These are phyloP conservation scores for Thermomucor indicae-seudaticae DNA, from an alignment of 371 early-diverging fungal genomes.

Conservation along the genomic window DNA sequence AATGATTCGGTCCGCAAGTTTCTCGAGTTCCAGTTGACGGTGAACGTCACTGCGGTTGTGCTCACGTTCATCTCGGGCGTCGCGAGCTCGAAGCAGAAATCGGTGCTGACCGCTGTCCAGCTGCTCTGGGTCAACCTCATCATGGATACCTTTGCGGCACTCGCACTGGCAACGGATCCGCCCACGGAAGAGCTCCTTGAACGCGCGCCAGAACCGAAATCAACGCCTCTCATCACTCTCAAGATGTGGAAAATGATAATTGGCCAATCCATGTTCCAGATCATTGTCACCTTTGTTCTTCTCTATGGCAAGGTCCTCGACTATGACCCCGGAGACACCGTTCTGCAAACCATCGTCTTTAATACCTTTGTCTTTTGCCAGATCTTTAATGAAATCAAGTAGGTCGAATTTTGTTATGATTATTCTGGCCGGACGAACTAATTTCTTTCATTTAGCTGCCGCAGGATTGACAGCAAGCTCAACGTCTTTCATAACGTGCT, in stretches of 20 bases:
- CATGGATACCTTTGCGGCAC: slow-evolving; percentile 79
- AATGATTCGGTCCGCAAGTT: slow-evolving; percentile 80
- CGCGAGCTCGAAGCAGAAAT: slow-evolving; percentile 32
- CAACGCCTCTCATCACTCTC: slow-evolving; percentile 57
- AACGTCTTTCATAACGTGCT: slow-evolving; percentile 51
- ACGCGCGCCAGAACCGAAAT: slow-evolving; percentile 56
- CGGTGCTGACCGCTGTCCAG: slow-evolving; percentile 70
- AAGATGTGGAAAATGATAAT: slow-evolving; percentile 78
- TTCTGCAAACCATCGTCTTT: slow-evolving; percentile 63
- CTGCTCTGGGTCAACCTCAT: slow-evolving; percentile 81
- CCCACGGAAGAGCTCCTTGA: slow-evolving; percentile 63
- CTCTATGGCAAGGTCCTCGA: slow-evolving; percentile 38
- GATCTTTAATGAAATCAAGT: slow-evolving; percentile 74
- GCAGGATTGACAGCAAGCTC: slow-evolving; percentile 57
- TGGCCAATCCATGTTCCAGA: slow-evolving; percentile 59
- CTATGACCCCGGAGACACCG: slow-evolving; percentile 17
- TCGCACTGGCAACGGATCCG: slow-evolving; percentile 74
- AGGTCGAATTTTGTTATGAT: slow-evolving; percentile 4
- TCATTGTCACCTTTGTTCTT: slow-evolving; percentile 50
- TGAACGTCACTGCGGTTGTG: slow-evolving; percentile 70
- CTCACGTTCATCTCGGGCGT: slow-evolving; percentile 66
- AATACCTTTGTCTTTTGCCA: slow-evolving; percentile 80
- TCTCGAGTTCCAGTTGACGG: slow-evolving; percentile 76
- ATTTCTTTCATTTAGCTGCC: slow-evolving; percentile 37
- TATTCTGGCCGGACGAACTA: background rate